phyloP scores from a whole-genome alignment of 2,329 filamentous ascomycete genomes.

The Sclerotinia borealis region DNA sequence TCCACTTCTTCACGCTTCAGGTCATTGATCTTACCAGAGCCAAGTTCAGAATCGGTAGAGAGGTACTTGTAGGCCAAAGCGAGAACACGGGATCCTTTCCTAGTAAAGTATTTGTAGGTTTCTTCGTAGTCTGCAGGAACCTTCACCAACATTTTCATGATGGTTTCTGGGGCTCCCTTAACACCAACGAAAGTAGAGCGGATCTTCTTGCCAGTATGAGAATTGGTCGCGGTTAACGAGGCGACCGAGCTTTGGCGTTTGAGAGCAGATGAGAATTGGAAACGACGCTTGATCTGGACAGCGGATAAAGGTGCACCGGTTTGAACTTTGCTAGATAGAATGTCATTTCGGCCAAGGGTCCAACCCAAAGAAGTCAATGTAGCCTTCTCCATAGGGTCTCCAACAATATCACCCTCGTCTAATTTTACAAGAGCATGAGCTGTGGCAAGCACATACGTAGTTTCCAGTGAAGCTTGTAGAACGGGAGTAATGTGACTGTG shows the following conservation, averaged over 20 bases:
- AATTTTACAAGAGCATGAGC: conserved; percentile 94
- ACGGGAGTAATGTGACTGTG: conserved; percentile 74
- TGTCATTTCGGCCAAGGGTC: conserved; percentile 86
- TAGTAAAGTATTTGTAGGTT: conserved; percentile 96
- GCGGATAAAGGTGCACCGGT: conserved; percentile 55
- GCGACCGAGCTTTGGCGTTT: conserved; percentile 96
- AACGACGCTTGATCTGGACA: conserved; percentile 92
- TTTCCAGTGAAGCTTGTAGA: conserved; percentile 66
- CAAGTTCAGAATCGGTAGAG: conserved; percentile 72
- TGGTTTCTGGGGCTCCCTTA: conserved; percentile 96
- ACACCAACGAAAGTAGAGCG: conserved; percentile 89
- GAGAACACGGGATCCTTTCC: conserved; percentile 89
- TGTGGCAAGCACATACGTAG: conserved; percentile 86
- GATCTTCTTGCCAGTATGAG: conserved; percentile 65
- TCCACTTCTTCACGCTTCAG: conserved; percentile 92
- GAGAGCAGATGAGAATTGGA: conserved; percentile 94
- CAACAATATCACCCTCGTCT: conserved; percentile 94
- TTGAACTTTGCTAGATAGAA: conserved; percentile 61
- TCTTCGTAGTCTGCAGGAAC: conserved; percentile 89
- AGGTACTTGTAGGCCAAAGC: conserved; percentile 93
- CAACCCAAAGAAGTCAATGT: conserved; percentile 85
- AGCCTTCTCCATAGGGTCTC: conserved; percentile 98
- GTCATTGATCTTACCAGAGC: conserved; percentile 81
- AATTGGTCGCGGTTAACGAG: conserved; percentile 67
- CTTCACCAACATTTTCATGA: conserved; percentile 82